Base-by-base conservation (phyloP, 139 green algal species). In the Microglena sp. region DNA sequence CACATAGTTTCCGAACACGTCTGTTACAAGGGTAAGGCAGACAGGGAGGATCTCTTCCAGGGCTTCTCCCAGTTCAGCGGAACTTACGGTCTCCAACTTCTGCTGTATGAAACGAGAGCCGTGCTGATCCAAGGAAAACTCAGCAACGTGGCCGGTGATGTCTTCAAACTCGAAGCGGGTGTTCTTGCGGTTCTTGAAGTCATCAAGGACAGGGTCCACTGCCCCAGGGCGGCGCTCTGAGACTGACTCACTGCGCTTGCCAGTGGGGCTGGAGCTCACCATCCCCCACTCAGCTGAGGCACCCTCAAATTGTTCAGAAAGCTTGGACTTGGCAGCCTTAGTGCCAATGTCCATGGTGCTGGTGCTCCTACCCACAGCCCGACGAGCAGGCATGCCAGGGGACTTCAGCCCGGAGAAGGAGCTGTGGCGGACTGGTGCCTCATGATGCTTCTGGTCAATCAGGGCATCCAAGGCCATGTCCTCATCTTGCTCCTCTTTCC, bases 71-170 rank as follows among this genome's bases (percentile, higher is more conserved):
- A 86, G 82, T 43, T 89, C 79, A 27, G 77, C 76, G 1, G 44
- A 30, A 3, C 28, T 36, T 18, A 79, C 60, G 8, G 32, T 75
- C 68, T 91, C 86, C n/a, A 94, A 68, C 79, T 91, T 87, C 74
- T 92, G 82, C 83, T 97, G 90, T 34, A 97, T 90, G 74, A 97
- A 95, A 31, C 91, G 82, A 53, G 70, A 87, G 64, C 91, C 91
- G 50, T 89, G 80, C 81, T 97, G 90, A 78, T 97, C 89, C 28
- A 85, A 77, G 62, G 76, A 80, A 72, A 95, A 93, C 45, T 87
- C 84, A 54, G 84, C 77, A 54, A 92, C 69, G 75, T 92, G 76
- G 29, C 86, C 87, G 32, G 73, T 45, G 40, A 92, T 77, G 44
- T 88, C 84, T 81, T 86, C 4, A 4, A 67, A 40, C 36, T 59